Base-by-base conservation (phyloP, 2,329 filamentous ascomycete species). In the Furcasterigmium furcatum region DNA sequence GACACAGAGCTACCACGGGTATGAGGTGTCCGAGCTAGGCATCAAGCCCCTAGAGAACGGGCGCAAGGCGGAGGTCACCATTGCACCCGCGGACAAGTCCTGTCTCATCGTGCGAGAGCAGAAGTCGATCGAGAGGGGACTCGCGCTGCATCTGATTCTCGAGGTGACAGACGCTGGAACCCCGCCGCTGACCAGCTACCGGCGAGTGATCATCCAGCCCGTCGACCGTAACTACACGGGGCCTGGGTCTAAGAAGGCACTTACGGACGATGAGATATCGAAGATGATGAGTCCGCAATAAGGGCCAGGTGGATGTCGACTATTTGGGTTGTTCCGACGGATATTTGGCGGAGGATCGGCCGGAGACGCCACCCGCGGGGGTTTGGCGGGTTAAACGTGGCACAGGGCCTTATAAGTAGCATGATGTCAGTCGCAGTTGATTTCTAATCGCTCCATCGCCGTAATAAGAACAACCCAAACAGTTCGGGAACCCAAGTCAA, bases 141-240 rank as follows among this genome's bases (percentile, higher is more conserved):
- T 75, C 55, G 49, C 67, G 36, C 58, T 76, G 50, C 74, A 77
- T 56, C 49, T 77, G 32, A 70, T 79, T 21, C 59, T 79, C 1
- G 70, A 76, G 50, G 72, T 77, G 5, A 70, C 58, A 8, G 69
- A 75, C 45, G 55, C 61, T 18, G 74, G 73, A 2, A 58, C 57
- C 4, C 70, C 70, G 18, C 56, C 60, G 8, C 55, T 79, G 52
- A 75, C 69, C 27, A 71, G 63, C 41, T 78, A 78, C 57, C 65
- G 69, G 43, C 56, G 75, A 13, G 60, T 77, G 16, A 46, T 69
- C 6, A 58, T 68, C 21, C 61, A 67, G 51, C 44, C 57, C 0
- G 58, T 57, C 2, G 64, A 66, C 34, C 34, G 34, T 12, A 5
- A 36, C n/a, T 36, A 36, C 10, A 18, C n/a, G 12, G 34, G 34